Percentiles rank a stretch among this genome's conserved stretches.
Evolutionary conservation across 2,329 filamentous ascomycete species (phyloP).

Genomic region (Cladosporium cucumerinum): DNA sequence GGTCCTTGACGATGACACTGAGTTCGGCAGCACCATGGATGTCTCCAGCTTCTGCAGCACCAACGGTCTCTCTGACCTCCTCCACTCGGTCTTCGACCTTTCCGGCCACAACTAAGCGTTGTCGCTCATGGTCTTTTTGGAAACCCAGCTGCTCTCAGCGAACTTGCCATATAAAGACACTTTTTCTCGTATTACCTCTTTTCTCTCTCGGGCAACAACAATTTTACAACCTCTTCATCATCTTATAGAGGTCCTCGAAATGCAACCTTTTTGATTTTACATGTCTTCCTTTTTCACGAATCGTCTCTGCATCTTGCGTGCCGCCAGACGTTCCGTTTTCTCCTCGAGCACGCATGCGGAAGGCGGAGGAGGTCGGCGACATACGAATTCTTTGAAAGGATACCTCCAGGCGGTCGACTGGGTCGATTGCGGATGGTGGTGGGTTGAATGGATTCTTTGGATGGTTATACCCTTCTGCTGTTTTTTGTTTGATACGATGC

Average conservation of each 20-base stretch:
- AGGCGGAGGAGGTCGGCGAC: not conserved
- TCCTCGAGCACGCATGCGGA: no score
- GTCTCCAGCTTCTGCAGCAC: constrained; percentile 36
- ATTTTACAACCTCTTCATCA: not conserved
- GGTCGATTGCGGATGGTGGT: not conserved
- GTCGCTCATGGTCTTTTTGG: not conserved
- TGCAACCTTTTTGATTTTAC: not conserved
- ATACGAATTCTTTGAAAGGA: constrained; percentile 3
- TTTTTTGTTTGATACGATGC: not conserved
- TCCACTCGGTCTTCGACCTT: constrained; percentile 11
- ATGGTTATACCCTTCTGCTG: not conserved
- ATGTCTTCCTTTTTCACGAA: constrained; percentile 4
- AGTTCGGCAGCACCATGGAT: constrained; percentile 37
- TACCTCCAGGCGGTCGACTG: not conserved
- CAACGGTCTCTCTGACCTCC: constrained; percentile 21
- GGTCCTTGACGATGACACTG: constrained; percentile 39
- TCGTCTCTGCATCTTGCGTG: not conserved
- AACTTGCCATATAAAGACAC: not conserved
- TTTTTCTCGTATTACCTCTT: constrained; percentile 6
- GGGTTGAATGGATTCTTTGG: not conserved
- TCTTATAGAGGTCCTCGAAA: not conserved
- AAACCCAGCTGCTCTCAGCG: not conserved
- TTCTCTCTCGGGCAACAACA: constrained; percentile 2
- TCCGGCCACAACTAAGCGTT: constrained; percentile 12
- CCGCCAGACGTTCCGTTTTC: not conserved